phyloP scores from a whole-genome alignment of 2,329 filamentous ascomycete species.

The Tolypocladium amazonense region DNA sequence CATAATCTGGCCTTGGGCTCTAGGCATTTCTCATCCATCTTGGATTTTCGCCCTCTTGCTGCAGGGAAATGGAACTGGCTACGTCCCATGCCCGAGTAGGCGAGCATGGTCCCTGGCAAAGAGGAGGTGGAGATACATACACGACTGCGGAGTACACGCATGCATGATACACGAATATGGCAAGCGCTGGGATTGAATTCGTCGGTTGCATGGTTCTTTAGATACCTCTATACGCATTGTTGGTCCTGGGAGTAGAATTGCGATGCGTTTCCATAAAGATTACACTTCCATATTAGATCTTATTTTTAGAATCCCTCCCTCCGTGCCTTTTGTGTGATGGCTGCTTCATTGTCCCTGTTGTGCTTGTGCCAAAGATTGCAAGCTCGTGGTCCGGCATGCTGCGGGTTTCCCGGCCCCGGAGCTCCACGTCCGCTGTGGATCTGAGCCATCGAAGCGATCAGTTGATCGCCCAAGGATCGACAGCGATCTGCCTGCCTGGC shows the following conservation, averaged over 20 bases:
- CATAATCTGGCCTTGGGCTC: not conserved
- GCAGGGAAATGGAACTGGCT: too few relatives aligned
- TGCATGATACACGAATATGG: not conserved
- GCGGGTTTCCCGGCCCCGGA: not conserved
- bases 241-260: not conserved
- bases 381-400: too few relatives aligned
- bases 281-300: not conserved
- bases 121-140: not conserved
- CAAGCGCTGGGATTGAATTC: not conserved
- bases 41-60: too few relatives aligned
- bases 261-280: not conserved
- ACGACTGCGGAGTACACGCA: not conserved
- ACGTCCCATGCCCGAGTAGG: too few relatives aligned
- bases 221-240: not conserved
- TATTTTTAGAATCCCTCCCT: not conserved
- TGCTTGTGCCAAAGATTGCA: not conserved
- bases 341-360: not conserved
- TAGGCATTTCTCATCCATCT: too few relatives aligned
- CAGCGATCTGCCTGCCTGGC: not conserved
- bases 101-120: not conserved
- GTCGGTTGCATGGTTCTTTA: not conserved
- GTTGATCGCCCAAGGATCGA: too few relatives aligned
- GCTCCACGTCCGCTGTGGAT: not conserved
- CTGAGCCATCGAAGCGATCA: not conserved
- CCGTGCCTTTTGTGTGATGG: not conserved